Conservation (phyloP, 2,329 filamentous ascomycete species). For the Stemphylium vesicarium region DNA sequence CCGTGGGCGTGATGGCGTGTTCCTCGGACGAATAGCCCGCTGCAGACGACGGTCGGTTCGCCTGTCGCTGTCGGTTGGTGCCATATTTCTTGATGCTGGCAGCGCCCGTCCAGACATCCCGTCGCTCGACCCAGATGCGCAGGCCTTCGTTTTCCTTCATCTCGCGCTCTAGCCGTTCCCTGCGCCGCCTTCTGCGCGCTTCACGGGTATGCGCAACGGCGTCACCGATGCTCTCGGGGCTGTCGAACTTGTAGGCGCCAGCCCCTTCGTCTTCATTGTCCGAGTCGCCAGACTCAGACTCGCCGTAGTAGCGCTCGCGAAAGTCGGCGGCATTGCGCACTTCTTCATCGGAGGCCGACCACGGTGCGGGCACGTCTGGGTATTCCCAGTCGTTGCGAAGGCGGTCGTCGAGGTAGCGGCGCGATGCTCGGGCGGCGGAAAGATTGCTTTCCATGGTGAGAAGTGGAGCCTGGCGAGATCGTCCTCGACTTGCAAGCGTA, state of each 20-base stretch:
- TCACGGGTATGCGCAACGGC: slow-evolving; percentile 41
- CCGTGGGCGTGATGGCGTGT: slow-evolving; percentile 10
- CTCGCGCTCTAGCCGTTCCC: slow-evolving; percentile 49
- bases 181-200: slow-evolving; percentile 47
- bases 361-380: slow-evolving; percentile 40
- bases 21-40: slow-evolving; percentile 16
- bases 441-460: slow-evolving; percentile 49
- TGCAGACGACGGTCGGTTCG: slow-evolving; percentile 3
- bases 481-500: not conserved
- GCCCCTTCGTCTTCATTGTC: slow-evolving; percentile 34
- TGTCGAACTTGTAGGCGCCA: slow-evolving; percentile 52
- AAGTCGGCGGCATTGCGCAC: slow-evolving; percentile 45
- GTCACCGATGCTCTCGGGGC: slow-evolving; percentile 52
- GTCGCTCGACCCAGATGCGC: slow-evolving; percentile 75
- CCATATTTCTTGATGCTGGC: slow-evolving; percentile 52
- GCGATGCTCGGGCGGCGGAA: slow-evolving; percentile 51
- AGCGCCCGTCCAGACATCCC: slow-evolving; percentile 87
- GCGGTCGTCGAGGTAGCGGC: slow-evolving; percentile 50
- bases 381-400: slow-evolving; percentile 56
- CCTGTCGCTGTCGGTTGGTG: slow-evolving; percentile 8
- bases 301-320: slow-evolving; percentile 54
- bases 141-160: slow-evolving; percentile 78
- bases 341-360: slow-evolving; percentile 45
- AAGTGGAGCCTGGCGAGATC: not conserved
- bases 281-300: slow-evolving; percentile 33